Base-by-base conservation (phyloP, 495 filamentous ascomycete genomes). In the Xylaria castorea region DNA sequence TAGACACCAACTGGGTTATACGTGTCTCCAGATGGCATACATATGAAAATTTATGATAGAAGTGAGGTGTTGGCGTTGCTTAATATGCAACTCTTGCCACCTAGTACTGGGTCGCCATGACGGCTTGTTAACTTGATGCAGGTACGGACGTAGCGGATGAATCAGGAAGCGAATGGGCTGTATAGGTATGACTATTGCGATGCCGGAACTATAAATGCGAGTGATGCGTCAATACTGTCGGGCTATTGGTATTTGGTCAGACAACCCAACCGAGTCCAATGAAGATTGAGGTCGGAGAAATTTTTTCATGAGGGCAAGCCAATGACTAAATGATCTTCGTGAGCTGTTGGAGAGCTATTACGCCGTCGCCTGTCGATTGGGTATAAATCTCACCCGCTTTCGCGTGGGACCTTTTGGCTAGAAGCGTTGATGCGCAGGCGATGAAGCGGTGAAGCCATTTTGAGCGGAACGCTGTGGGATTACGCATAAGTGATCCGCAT, bases 381-480 rank as follows among this genome's bases (percentile, higher is more conserved):
- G 12, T 62, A 38, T 48, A 8, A 44, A 61, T 62, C 67, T 62
- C 55, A 70, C 55, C 55, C 34, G 67, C 40, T 61, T 60, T 44
- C 36, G 40, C 53, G 50, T 44, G 57, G 34, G n/a, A 70, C 40
- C 53, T 4, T n/a, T 61, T 50, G 34, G 40, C 53, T 42, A 44
- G 27, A 44, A n/a, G 46, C 30, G 44, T 62, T 30, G 44, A 44
- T 58, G 62, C 22, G 44, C 69, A 42, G 25, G 50, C 66, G 50
- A 64, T 12, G 70, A 58, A 66, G 70, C 70, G 70, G 70, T 72
- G 70, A 72, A 64, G 63, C 70, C 18, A 9, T 67, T 72, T 72
- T 46, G 27, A 63, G 60, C 20, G 25, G 51, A 22, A 44, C 46
- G 22, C 36, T 40, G 58, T 71, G 68, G 58, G 58, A 36, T 71